phyloP scores from a whole-genome alignment of 176 grass and related monocot species.

The Leersia perrieri region DNA sequence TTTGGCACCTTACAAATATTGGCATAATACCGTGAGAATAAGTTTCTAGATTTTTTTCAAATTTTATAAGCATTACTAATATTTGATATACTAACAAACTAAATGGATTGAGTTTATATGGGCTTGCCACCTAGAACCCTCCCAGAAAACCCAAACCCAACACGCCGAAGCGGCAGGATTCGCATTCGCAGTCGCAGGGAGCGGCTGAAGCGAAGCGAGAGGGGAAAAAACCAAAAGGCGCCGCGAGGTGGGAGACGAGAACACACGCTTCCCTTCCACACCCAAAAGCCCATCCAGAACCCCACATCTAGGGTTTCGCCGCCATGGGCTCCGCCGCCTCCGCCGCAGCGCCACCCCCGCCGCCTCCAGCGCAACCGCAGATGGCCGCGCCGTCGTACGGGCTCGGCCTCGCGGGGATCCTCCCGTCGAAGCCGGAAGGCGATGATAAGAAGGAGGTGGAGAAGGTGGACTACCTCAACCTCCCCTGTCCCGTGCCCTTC shows the following conservation, averaged over 20 bases:
- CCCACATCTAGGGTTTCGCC: constrained; percentile 42
- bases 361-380: constrained; percentile 26
- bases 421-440: constrained; percentile 58
- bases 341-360: constrained; percentile 27
- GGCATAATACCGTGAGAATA: too few species aligned
- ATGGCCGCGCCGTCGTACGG: constrained; percentile 40
- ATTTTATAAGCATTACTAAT: too few species aligned
- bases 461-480: constrained; percentile 95
- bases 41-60: too few species aligned
- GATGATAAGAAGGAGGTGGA: constrained; percentile 41
- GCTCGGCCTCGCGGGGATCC: constrained; percentile 62
- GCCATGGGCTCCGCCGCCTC: constrained; percentile 64
- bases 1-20: too few species aligned
- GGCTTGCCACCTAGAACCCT: too few species aligned
- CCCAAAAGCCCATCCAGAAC: constrained; percentile 20
- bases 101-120: too few species aligned
- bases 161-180: too few species aligned
- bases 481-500: constrained; percentile 85
- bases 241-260: constrained; percentile 32
- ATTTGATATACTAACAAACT: too few species aligned
- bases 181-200: background rate
- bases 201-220: background rate
- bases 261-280: background rate
- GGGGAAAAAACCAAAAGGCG: background rate
- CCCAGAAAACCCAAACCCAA: constrained; percentile 29